Evolutionary conservation across 139 green algal species (phyloP).

Genomic region (Chlorella ohadii): DNA sequence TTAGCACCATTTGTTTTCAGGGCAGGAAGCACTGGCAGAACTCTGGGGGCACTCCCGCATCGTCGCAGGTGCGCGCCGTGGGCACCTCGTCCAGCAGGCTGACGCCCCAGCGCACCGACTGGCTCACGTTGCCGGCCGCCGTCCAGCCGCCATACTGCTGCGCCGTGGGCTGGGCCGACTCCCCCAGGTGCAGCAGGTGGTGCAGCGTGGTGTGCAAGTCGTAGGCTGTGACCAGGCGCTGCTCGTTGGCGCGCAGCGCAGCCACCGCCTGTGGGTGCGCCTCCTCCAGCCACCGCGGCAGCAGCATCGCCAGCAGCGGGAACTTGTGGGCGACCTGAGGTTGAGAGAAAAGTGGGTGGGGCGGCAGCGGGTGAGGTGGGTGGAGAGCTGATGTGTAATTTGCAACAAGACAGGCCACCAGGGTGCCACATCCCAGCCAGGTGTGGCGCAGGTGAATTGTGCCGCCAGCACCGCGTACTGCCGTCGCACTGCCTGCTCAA

Average conservation of each 20-base stretch:
- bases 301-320: slow-evolving; percentile 19
- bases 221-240: not conserved
- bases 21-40: slow-evolving; percentile 13
- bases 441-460: too few species aligned
- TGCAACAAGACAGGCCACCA: too few species aligned
- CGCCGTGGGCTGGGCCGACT: not conserved
- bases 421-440: too few species aligned
- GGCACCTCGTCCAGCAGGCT: not conserved
- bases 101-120: slow-evolving; percentile 13
- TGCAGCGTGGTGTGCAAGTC: slow-evolving; percentile 21
- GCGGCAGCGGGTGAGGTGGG: too few species aligned
- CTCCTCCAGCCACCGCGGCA: not conserved
- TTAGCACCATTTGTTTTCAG: not conserved
- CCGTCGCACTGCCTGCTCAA: too few species aligned
- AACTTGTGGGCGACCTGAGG: slow-evolving; percentile 1
- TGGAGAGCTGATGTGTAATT: too few species aligned
- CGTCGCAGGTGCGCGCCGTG: slow-evolving; percentile 11
- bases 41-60: slow-evolving; percentile 15
- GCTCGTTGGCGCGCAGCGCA: slow-evolving; percentile 23
- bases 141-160: not conserved
- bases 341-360: not conserved
- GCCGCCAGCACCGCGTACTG: too few species aligned
- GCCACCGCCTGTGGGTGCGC: not conserved
- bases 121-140: not conserved
- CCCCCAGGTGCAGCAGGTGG: slow-evolving; percentile 30